Percentiles rank a stretch among this genome's conserved stretches.
Conservation (phyloP, 108 stramenopile genomes). For the Fragilaria crotonensis region DNA sequence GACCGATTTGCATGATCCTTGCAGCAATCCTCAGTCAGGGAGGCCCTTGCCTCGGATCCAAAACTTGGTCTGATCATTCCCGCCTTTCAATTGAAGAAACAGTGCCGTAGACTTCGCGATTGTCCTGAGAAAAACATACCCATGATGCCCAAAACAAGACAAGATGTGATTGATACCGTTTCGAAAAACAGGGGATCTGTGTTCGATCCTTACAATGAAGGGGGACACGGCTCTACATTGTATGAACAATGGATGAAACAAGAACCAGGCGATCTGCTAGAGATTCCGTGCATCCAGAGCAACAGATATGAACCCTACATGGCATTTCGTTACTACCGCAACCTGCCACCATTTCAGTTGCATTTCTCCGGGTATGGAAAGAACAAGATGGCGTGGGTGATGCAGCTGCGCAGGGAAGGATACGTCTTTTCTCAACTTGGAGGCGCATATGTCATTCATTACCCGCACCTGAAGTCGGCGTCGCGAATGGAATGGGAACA, state of each 20-base stretch:
- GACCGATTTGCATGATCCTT: constrained; percentile 50
- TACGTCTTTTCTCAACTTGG: constrained; percentile 58
- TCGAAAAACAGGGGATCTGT: constrained; percentile 19
- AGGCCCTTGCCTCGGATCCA: constrained; percentile 31
- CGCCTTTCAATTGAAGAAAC: constrained; percentile 66
- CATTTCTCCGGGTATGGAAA: constrained; percentile 79
- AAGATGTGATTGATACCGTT: constrained; percentile 26
- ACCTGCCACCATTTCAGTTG: constrained; percentile 71
- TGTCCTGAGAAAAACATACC: constrained; percentile 62
- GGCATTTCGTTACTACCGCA: constrained; percentile 56
- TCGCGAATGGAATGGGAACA: constrained; percentile 67
- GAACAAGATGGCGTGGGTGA: constrained; percentile 80
- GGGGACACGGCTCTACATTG: constrained; percentile 74
- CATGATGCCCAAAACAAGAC: constrained; percentile 40
- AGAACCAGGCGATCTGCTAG: constrained; percentile 25
- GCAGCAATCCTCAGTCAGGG: constrained; percentile 9
- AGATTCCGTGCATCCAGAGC: constrained; percentile 59
- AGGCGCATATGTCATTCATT: constrained; percentile 67
- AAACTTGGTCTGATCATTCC: constrained; percentile 66
- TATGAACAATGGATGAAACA: constrained; percentile 53
- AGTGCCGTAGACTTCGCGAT: constrained; percentile 40
- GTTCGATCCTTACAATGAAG: constrained; percentile 77
- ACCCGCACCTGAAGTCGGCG: constrained; percentile 69
- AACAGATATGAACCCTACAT: constrained; percentile 85
- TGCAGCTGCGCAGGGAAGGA: constrained; percentile 60